Evolutionary conservation across 2,329 filamentous ascomycete species (phyloP), one percentile per base, ranked within the genome.

Genomic region (Ceratocystis diversiconidia): DNA sequence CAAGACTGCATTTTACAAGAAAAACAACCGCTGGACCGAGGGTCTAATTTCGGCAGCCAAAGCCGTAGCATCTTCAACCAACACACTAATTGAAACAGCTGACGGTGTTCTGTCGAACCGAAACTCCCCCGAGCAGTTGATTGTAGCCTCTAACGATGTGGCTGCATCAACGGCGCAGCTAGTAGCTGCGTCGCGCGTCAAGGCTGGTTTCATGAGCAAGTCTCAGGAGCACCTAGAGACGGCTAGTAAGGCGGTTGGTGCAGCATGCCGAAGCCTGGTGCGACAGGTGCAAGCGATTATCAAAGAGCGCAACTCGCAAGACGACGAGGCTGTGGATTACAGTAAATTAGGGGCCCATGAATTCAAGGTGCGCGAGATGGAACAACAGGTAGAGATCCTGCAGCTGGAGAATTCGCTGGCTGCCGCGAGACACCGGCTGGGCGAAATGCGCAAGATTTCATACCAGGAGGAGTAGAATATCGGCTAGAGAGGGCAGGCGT

Each of bases 11-110:
- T 99, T 99, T 76, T 99, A 99, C 85, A 97, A 97, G 83, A 97
- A 97, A 80, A 96, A 99, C 82, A 99, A 97, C 78, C 85, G 94
- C 63, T 99, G 94, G 94, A 99, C 94, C 0, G 94, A 99, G 73
- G 94, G 94, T 61, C 85, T 99, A 68, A 96, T 99, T 73, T 96
- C 90, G 46, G 94, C 94, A 0, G 92, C 94, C 69, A 99, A 99
- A 78, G 94, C 94, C 0, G 94, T 99, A 19, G 94, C 94, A 2
- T 83, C 83, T 1, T 95, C 91, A 17, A 99, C 94, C 10, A 97
- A 96, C 77, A 94, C 87, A 52, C 84, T 99, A 70, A 99, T 99
- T 72, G 94, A 99, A 80, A 99, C 94, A 5, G 94, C 94, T 0
- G 94, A 99, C 73, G 94, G 92, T 22, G 94, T 99, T 48, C 86